phyloP scores from a whole-genome alignment of 441 rosid species.

The Eruca vesicaria region DNA sequence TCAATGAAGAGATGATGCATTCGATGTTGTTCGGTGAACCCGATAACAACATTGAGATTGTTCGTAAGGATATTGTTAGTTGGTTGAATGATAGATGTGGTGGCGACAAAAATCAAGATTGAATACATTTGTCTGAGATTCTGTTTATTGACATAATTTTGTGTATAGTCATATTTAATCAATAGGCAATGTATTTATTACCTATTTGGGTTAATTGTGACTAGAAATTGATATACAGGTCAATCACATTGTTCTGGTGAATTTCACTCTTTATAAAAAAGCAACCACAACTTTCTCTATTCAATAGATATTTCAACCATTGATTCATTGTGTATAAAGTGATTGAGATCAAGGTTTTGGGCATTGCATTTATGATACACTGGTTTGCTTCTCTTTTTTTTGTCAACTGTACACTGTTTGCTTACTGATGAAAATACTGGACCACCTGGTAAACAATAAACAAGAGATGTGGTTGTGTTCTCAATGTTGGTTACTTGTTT shows the following conservation, averaged over 20 bases:
- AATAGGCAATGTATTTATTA: neutral
- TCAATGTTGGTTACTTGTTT: slow-evolving; percentile 4
- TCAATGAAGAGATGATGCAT: slow-evolving; percentile 83
- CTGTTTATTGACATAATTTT: neutral
- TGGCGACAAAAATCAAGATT: slow-evolving; percentile 15
- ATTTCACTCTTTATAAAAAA: no score
- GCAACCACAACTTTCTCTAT: no score
- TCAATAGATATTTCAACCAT: no score
- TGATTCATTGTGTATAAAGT: neutral
- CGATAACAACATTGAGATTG: slow-evolving; percentile 54
- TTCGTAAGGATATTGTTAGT: slow-evolving; percentile 49
- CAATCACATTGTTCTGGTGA: no score
- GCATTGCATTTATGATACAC: neutral
- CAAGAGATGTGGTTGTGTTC: slow-evolving; percentile 22
- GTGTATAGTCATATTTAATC: slow-evolving; percentile 16
- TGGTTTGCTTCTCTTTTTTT: no score
- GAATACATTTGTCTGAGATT: neutral
- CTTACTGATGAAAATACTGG: slow-evolving; percentile 25
- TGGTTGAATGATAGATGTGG: slow-evolving; percentile 65
- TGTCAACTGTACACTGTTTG: no score
- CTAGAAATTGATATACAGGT: no score
- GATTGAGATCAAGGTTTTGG: slow-evolving; percentile 6
- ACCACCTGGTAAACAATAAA: slow-evolving; percentile 27
- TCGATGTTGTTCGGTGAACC: slow-evolving; percentile 77
- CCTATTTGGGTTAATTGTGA: no score